Evolutionary conservation across 331 rosid species (phyloP).

Genomic region (Stylosanthes scabra): DNA sequence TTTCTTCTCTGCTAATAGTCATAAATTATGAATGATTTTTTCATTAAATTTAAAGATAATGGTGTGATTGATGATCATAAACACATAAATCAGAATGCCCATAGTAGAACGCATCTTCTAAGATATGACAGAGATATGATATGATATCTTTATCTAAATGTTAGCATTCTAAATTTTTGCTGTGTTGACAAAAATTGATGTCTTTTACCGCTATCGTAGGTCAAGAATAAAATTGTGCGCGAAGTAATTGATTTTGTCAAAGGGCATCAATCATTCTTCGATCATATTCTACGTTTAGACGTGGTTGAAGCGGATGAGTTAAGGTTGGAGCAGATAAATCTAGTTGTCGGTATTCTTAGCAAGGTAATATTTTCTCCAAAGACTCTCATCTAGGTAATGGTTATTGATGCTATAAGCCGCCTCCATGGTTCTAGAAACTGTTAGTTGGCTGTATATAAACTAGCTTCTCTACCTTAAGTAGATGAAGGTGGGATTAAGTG

Average conservation of each 20-base stretch:
- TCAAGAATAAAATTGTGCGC: constrained; percentile 91
- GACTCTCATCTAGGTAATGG: neutral
- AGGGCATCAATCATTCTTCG: constrained; percentile 83
- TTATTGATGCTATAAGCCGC: neutral
- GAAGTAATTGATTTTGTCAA: constrained; percentile 89
- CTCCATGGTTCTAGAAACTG: neutral
- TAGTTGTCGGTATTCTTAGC: constrained; percentile 90
- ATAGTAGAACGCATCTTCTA: too few relatives aligned
- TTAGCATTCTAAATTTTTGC: neutral
- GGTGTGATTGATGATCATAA: too few relatives aligned
- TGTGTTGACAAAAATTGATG: constrained; percentile 24
- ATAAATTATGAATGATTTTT: too few relatives aligned
- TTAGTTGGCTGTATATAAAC: neutral
- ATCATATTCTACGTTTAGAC: constrained; percentile 76
- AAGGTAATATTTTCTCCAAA: constrained; percentile 60
- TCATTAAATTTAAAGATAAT: too few relatives aligned
- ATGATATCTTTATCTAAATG: too few relatives aligned
- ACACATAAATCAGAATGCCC: too few relatives aligned
- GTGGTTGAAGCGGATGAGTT: constrained; percentile 74
- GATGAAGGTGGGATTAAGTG: neutral
- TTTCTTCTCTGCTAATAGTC: too few relatives aligned
- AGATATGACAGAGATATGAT: too few relatives aligned
- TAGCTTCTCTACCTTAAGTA: constrained; percentile 5
- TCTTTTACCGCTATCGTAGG: constrained; percentile 49
- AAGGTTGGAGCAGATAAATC: constrained; percentile 86